Evolutionary conservation across 805 yeast species (phyloP), one percentile per base, ranked within the genome.

Genomic region (Saturnispora mendoncae): DNA sequence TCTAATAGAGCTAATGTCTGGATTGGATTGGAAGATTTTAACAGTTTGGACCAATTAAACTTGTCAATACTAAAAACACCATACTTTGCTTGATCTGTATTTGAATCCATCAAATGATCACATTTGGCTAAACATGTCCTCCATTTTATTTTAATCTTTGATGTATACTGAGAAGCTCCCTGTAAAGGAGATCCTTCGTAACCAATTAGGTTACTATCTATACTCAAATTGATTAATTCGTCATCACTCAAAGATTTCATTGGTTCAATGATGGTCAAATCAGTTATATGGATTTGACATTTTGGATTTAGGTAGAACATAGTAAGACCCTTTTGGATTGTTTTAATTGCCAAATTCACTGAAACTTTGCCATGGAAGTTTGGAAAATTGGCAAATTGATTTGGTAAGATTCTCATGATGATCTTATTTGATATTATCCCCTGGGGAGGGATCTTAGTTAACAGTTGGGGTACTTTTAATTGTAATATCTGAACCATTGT

Each of bases 61-160:
- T 50, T 40, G 15, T 45, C 51, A 10, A 55, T 31, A 31, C 54
- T 46, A 38, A 46, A 54, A 2, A 55, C 50, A 3, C 62, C 62
- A 26, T 50, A 47, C 29, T 42, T 52, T 7, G 61, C 62, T 31
- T 45, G 46, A 17, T 52, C 47, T 6, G 56, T 57, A 29, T 46
- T 44, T 8, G 43, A 35, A 33, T 53, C 53, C 7, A 52, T 47
- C 32, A 76, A 57, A 57, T 76, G 80, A 5, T 50, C 50, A 51
- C 82, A 75, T 2, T 72, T 72, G 28, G 68, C 70, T 5, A 62
- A 54, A 49, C 81, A 75, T 1, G 81, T 76, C 31, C 68, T 60
- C 81, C 82, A 78, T 45, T 78, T 64, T 12, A 78, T 56, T 33
- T 68, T 60, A 9, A 78, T 60, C 47, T 75, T 76, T 4, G 78